These are phyloP conservation scores for Sporisorium exsertum DNA, from an alignment of 1,284 basidiomycete species.

Conservation along the genomic window DNA sequence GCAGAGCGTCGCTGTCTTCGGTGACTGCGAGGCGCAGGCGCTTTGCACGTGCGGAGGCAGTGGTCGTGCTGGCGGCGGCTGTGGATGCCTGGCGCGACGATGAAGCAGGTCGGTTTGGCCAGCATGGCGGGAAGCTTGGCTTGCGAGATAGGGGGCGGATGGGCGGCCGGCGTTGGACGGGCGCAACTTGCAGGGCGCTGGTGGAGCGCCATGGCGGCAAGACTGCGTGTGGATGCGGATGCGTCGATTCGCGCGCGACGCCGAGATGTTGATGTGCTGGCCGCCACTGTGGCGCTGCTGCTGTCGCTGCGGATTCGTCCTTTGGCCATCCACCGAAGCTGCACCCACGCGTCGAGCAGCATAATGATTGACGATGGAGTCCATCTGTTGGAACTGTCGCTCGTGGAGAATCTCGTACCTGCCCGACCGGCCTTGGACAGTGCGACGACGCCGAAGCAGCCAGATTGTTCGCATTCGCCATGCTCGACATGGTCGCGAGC, in stretches of 20 bases:
- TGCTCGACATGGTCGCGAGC: constrained; percentile 32
- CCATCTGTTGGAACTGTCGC: constrained; percentile 54
- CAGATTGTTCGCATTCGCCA: constrained; percentile 21
- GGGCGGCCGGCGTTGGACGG: constrained; percentile 21
- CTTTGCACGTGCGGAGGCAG: constrained; percentile 22
- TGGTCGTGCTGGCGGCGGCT: constrained; percentile 4
- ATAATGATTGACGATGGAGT: constrained; percentile 57
- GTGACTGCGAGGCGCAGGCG: constrained; percentile 38
- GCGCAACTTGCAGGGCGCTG: constrained; percentile 16
- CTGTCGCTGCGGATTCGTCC: background rate
- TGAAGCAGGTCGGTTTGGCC: background rate
- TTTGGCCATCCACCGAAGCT: background rate
- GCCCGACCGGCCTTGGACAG: constrained; percentile 31
- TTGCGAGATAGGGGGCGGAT: constrained; percentile 26
- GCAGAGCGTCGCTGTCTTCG: constrained; percentile 34
- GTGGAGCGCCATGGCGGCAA: constrained; percentile 31
- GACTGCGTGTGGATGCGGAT: constrained; percentile 37
- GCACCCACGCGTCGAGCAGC: constrained; percentile 46
- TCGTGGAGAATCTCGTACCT: constrained; percentile 54
- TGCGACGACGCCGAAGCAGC: constrained; percentile 29
- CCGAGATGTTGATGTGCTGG: constrained; percentile 10
- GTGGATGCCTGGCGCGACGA: constrained; percentile 16
- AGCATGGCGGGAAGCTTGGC: constrained; percentile 20
- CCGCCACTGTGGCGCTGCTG: constrained; percentile 2
- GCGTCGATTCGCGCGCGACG: constrained; percentile 27